A percentile compares a stretch with the other conserved stretches of the same genome.
phyloP scores from a whole-genome alignment of 2,329 filamentous ascomycete species.

The Xylaria sp. region DNA sequence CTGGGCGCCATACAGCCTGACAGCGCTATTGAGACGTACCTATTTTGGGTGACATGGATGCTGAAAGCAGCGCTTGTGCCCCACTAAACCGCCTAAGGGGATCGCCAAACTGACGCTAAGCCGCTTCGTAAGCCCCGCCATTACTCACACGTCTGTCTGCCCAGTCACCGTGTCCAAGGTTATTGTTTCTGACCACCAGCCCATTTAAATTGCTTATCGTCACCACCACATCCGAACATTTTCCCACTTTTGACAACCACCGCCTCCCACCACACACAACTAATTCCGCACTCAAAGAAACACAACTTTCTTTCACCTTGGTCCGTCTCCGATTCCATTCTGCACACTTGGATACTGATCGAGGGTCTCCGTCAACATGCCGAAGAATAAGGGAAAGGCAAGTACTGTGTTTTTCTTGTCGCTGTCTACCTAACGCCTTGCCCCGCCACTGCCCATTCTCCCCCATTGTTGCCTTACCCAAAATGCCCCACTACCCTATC shows the following conservation, averaged over 20 bases:
- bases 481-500: slow-evolving; percentile 22
- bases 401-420: slow-evolving; percentile 34
- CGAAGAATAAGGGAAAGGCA: slow-evolving; percentile 99
- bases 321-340: not conserved
- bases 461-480: slow-evolving; percentile 14
- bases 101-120: not conserved
- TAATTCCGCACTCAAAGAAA: slow-evolving; percentile 16
- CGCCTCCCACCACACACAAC: slow-evolving; percentile 15
- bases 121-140: slow-evolving; percentile 15
- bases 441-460: slow-evolving; percentile 14
- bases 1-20: no score
- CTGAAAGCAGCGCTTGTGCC: not conserved
- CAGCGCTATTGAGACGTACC: no score
- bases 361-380: slow-evolving; percentile 62
- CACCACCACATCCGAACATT: slow-evolving; percentile 28
- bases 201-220: slow-evolving; percentile 31
- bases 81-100: slow-evolving; percentile 3
- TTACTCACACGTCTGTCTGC: slow-evolving; percentile 25
- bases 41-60: no score
- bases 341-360: not conserved
- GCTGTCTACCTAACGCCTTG: not conserved
- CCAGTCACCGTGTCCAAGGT: slow-evolving; percentile 5
- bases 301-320: not conserved
- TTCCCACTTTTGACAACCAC: slow-evolving; percentile 19
- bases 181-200: no score